Base-by-base conservation (phyloP, 1,284 basidiomycete species). In the Tetrapyrgos nigripes region DNA sequence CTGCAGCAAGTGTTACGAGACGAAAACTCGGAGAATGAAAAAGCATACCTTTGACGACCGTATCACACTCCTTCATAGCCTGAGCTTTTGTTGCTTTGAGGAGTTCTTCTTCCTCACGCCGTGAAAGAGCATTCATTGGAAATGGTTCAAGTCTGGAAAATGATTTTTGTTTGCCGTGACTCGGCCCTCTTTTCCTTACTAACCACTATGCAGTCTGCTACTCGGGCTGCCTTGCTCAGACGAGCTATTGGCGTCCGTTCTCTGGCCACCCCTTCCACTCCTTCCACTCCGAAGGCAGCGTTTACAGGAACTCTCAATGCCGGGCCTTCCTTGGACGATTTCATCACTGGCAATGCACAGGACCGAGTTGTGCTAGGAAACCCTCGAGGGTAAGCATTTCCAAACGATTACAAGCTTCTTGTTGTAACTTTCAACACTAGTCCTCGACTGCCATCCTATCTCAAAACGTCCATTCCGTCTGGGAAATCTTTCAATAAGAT, bases 401-500 rank as follows among this genome's bases (percentile, higher is more conserved):
- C 31, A 21, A 37, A 35, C 50, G 31, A 28, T 24, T 4, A 14
- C 57, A 28, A 19, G 10, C 50, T 53, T 55, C 55, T 52, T 55
- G 31, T 10, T 60, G 6, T 27, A n/a, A 23, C n/a, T 28, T 37
- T 29, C 4, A 14, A 52, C 50, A 14, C 37, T 26, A 96, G 94
- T 40, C 93, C 92, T 23, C 92, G 97, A 19, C 82, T 99, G 19
- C 97, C 97, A 13, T 87, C 88, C 3, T 93, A 93, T 78, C 81
- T 99, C 31, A 98, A 98, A 80, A 98, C 97, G 23, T 89, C 88
- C 29, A 95, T 96, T 65, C 97, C 97, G 0, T 94, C 91, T 1
- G 95, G 96, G 26, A 80, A 83, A 27, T 95, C 94, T 11, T 99
- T 92, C 74, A 91, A 87, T 61, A 93, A 88, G 67, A 98, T 99